Percentiles rank a stretch among this genome's conserved stretches.
phyloP scores from a whole-genome alignment of 192 early-diverging fungal genomes.

The Mortierella hygrophila region DNA sequence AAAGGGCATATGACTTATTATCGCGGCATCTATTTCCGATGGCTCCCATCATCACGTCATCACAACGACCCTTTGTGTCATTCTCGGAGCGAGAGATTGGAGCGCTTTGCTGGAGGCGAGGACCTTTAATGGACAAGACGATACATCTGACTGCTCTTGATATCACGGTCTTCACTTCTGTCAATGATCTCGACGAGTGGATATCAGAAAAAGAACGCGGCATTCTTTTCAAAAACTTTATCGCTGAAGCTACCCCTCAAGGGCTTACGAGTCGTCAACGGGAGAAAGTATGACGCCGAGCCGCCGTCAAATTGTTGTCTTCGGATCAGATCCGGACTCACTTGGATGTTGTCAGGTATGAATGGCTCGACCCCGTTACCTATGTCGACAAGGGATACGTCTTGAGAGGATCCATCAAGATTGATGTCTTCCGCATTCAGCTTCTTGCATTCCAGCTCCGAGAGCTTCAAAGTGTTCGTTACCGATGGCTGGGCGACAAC shows the following conservation, averaged over 20 bases:
- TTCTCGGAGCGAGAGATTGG: slow-evolving; percentile 33
- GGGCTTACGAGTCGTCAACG: slow-evolving; percentile 15
- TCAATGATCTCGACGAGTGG: not conserved
- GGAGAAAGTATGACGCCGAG: slow-evolving; percentile 15
- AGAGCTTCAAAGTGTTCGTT: slow-evolving; percentile 4
- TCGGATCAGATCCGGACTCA: not conserved
- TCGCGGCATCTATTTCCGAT: not conserved
- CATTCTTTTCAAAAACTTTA: not conserved
- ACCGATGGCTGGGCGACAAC: not conserved
- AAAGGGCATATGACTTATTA: too few species aligned
- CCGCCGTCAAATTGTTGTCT: not conserved
- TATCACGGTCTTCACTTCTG: not conserved
- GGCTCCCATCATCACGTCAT: slow-evolving; percentile 12
- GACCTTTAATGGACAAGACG: slow-evolving; percentile 2
- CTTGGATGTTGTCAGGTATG: not conserved
- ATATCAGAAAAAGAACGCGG: not conserved
- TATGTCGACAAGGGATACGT: slow-evolving; percentile 12
- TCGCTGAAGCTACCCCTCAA: not conserved
- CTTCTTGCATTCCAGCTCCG: slow-evolving; percentile 9
- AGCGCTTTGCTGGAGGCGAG: slow-evolving; percentile 8
- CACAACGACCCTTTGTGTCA: slow-evolving; percentile 16
- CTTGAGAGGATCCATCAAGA: not conserved
- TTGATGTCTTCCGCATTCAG: slow-evolving; percentile 10
- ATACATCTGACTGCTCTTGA: not conserved
- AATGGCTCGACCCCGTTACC: not conserved